phyloP scores from a whole-genome alignment of 257 asterid genomes.

The Phtheirospermum japonicum region DNA sequence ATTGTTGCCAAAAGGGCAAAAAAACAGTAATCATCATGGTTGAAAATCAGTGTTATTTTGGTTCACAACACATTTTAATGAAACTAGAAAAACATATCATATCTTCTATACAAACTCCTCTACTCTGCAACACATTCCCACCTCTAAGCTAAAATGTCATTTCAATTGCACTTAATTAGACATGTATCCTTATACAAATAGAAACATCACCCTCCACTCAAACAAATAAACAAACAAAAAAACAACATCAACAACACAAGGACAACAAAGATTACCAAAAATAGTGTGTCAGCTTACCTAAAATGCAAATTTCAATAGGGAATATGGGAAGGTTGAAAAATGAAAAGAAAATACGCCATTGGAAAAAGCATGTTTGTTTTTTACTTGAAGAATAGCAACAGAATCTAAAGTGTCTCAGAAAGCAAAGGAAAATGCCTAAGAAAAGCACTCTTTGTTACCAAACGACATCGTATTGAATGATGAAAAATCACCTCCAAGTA shows the following conservation, averaged over 20 bases:
- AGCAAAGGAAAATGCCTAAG: conserved; percentile 21
- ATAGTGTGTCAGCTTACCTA: no score
- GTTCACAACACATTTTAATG: background rate
- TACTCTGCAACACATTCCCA: background rate
- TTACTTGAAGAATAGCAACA: background rate
- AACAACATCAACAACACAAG: background rate
- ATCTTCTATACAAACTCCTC: background rate
- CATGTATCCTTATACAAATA: background rate
- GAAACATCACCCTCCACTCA: background rate
- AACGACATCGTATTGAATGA: conserved; percentile 18
- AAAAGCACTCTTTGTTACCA: conserved; percentile 5
- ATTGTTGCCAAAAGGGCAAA: background rate
- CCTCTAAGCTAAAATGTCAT: background rate
- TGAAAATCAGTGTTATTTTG: background rate
- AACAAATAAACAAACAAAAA: background rate
- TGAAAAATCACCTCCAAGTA: background rate
- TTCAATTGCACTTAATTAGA: background rate
- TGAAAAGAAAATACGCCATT: background rate
- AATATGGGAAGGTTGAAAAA: background rate
- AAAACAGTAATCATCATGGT: background rate
- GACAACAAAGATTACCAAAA: background rate
- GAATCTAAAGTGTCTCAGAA: conserved; percentile 11
- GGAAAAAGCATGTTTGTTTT: conserved; percentile 8
- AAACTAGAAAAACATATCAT: background rate
- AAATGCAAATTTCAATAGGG: background rate